Evolutionary conservation across 345 rosid species (phyloP), one percentile per base, ranked within the genome.

Genomic region (Melastoma malabathricum): DNA sequence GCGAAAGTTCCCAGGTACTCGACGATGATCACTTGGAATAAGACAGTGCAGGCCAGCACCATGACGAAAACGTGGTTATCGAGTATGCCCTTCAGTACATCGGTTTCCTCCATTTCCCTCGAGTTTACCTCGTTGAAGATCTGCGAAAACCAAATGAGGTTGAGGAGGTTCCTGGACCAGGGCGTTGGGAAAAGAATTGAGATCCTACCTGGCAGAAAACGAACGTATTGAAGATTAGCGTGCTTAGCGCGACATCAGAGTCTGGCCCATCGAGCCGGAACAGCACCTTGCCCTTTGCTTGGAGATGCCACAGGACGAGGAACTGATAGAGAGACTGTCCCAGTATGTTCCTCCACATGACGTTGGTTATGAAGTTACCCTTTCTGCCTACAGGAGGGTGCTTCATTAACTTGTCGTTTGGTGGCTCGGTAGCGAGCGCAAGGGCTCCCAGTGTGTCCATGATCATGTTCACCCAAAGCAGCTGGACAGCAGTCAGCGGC

Each of bases 321-420:
- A 89, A 73, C 59, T 89, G 97, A 53, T 83, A 89, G 10, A 83
- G 18, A 31, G 97, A 63, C 54, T 89, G 95, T 54, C 97, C 97
- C 46, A 89, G 51, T 46, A 89, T 86, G 71, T 89, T 89, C 59
- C 97, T 83, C 97, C 97, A 86, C 97, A 86, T 89, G 7, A 81
- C 86, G 46, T 81, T 89, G 51, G 78, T 83, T 61, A 89, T 89
- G 63, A 86, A 86, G 56, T 86, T 83, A 10, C 86, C 79, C 51
- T 70, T 68, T 64, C 73, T 69, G 56, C 85, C 93, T 46, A 72
- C 89, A 0, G 97, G 93, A 4, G 72, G 22, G 50, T 66, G 82
- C 52, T 65, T 67, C 95, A 83, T 76, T 51, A 89, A 68, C 52
- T 79, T 83, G 31, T 79, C 61, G 10, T 67, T 84, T 1, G 97